These are phyloP conservation scores for Nemania serpens DNA, from an alignment of 2,329 filamentous ascomycete species.

Conservation along the genomic window DNA sequence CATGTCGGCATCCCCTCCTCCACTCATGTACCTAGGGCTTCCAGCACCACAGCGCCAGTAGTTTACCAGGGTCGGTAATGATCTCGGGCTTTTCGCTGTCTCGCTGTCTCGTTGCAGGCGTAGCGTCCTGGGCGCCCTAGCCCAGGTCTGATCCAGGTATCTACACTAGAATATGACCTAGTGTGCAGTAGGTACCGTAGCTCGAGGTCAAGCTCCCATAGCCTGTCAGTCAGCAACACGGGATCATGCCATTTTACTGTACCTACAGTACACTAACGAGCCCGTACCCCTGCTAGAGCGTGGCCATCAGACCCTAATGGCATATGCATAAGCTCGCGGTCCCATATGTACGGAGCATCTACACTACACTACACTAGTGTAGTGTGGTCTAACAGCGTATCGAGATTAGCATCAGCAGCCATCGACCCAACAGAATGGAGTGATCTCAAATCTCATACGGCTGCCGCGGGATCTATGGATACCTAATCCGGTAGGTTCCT, in stretches of 20 bases:
- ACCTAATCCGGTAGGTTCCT: conserved; percentile 20
- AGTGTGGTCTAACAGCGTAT: conserved; percentile 10
- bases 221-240: neutral
- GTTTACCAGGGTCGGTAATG: neutral
- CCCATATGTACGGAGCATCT: conserved; percentile 20
- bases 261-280: neutral
- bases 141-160: too few species aligned
- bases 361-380: too few species aligned
- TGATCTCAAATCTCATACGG: conserved; percentile 35
- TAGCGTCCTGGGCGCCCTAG: too few species aligned
- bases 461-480: conserved; percentile 25
- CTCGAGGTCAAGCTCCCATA: too few species aligned
- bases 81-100: conserved; percentile 8
- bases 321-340: conserved; percentile 25
- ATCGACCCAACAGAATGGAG: conserved; percentile 40
- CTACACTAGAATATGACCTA: too few species aligned
- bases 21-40: neutral
- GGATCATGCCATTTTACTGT: conserved; percentile 20
- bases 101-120: neutral
- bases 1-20: neutral
- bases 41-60: neutral
- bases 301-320: conserved; percentile 22
- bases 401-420: conserved; percentile 33
- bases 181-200: too few species aligned
- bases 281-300: conserved; percentile 19